phyloP scores from a whole-genome alignment of 2,329 filamentous ascomycete genomes.

The Ophiostoma ips region DNA sequence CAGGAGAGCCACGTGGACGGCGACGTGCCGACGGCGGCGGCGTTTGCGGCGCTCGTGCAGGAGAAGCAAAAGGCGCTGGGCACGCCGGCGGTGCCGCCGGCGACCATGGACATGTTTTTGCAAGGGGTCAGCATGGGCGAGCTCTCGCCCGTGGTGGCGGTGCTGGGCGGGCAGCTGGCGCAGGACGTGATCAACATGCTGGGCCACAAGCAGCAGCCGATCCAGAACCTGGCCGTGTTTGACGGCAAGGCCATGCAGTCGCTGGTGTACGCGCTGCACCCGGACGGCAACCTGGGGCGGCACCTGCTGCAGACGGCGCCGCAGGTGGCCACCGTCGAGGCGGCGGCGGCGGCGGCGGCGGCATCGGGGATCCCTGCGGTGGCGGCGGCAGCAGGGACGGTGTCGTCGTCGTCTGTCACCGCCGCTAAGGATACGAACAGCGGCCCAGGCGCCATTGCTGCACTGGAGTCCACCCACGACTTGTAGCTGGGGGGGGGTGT shows the following conservation, averaged over 20 bases:
- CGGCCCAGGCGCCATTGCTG: background rate
- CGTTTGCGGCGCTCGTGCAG: conserved; percentile 66
- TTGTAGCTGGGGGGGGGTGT: no score
- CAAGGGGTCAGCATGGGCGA: conserved; percentile 68
- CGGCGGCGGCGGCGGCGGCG: background rate
- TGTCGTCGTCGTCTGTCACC: no score
- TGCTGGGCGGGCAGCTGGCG: conserved; percentile 77
- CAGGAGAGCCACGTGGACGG: conserved; percentile 40
- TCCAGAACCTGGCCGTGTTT: conserved; percentile 90
- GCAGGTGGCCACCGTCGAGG: background rate
- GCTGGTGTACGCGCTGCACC: conserved; percentile 69
- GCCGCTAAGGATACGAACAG: no score
- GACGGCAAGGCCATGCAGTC: conserved; percentile 72
- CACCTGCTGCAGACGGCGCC: conserved; percentile 11
- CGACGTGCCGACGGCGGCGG: conserved; percentile 26
- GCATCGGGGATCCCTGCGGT: background rate
- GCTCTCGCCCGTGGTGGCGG: conserved; percentile 73
- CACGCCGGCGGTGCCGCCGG: conserved; percentile 52
- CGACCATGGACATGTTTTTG: conserved; percentile 71
- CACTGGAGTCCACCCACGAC: background rate
- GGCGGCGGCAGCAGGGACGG: background rate
- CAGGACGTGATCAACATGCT: conserved; percentile 97
- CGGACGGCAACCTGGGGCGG: conserved; percentile 22
- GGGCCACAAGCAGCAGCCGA: conserved; percentile 78
- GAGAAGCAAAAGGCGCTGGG: conserved; percentile 64